Base-by-base conservation (phyloP, 2,329 filamentous ascomycete species). In the Beauveria sp. region DNA sequence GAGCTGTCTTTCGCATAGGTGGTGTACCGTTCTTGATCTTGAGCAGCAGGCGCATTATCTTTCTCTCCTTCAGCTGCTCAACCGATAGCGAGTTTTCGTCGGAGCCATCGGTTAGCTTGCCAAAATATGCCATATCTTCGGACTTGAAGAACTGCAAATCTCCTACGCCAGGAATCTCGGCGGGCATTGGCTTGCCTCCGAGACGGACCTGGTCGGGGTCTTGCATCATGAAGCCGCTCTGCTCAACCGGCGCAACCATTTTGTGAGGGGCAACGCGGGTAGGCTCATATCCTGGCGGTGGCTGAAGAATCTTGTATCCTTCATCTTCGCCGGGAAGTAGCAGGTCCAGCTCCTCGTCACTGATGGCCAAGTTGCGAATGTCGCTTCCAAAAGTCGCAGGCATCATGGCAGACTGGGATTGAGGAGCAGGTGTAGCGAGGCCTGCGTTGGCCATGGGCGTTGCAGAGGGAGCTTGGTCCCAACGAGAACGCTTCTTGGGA, bases 11-110 rank as follows among this genome's bases (percentile, higher is more conserved):
- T 76, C 94, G 84, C 94, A 97, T 97, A 0, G 94, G 93, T 28
- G 94, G 94, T 46, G 94, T 97, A 70, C 94, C 94, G 72, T 99
- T 99, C 84, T 99, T 99, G 80, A 99, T 93, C 77, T 99, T 99
- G 61, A 99, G 82, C 51, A 99, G 80, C 60, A 99, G 78, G 66
- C 94, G 84, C 94, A 99, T 97, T 71, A 99, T 99, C 77, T 99
- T 99, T 64, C 94, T 85, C 76, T 99, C 93, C 76, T 99, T 97
- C 57, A 99, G 78, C 70, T 99, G 93, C 54, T 99, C 94, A 10
- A 99, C 92, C 22, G 88, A 92, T 76, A 99, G 84, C 24, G 86
- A 83, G 68, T 93, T 96, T 76, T 99, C 94, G 67, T 97, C 92
- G 28, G 89, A 89, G 43, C 91, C 92, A 71, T 99, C 94, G 24